These are phyloP conservation scores for Daldinia grandis DNA, from an alignment of 495 filamentous ascomycete species.

Conservation along the genomic window DNA sequence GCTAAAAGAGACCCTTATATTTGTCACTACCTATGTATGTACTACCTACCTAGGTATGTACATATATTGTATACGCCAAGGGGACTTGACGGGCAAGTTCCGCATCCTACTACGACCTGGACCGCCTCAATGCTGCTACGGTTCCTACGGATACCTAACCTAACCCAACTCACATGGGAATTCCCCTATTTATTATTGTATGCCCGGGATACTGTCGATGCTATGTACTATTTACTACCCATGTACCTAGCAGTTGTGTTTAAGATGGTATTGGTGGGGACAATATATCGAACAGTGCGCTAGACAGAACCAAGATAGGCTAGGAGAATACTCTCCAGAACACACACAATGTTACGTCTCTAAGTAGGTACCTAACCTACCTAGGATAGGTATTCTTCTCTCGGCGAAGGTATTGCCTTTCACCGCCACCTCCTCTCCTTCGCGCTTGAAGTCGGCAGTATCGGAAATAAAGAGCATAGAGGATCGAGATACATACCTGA, in stretches of 20 bases:
- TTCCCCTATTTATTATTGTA: not conserved
- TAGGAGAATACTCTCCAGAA: not conserved
- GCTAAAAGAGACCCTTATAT: not conserved
- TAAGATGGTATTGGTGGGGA: not conserved
- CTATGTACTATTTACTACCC: not conserved
- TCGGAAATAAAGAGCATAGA: not conserved
- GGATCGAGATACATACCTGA: not conserved
- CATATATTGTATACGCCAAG: too few species aligned
- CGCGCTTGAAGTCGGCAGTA: not conserved
- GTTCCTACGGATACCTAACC: not conserved
- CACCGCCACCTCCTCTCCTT: not conserved
- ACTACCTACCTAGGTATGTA: too few species aligned
- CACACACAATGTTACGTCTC: constrained; percentile 1
- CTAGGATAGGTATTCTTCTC: not conserved
- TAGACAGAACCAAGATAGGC: not conserved
- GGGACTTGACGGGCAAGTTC: constrained; percentile 3
- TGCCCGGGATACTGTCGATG: not conserved
- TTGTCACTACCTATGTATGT: not conserved
- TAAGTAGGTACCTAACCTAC: not conserved
- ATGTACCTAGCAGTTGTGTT: not conserved
- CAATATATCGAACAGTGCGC: not conserved
- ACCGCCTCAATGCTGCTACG: constrained; percentile 5
- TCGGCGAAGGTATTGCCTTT: not conserved
- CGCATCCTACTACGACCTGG: constrained; percentile 23
- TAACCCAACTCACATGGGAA: not conserved